Conservation (phyloP, 2,329 filamentous ascomycete species). For the Pseudodiploospora longispora region DNA sequence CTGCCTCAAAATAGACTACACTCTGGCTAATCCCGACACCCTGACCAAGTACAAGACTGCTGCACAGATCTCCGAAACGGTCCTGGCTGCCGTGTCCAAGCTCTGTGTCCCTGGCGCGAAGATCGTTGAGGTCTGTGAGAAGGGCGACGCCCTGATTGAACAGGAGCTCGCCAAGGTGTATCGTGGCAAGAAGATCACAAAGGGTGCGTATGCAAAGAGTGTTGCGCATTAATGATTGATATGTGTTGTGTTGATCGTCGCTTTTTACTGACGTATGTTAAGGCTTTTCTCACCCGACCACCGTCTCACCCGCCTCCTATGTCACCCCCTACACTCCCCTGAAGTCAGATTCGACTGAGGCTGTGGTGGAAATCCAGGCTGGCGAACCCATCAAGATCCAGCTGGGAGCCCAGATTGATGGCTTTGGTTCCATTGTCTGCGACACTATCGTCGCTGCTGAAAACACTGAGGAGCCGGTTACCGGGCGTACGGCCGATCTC, state of each 20-base stretch:
- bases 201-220: conserved; percentile 51
- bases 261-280: conserved; percentile 10
- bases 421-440: conserved; percentile 92
- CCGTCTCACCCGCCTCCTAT: conserved; percentile 86
- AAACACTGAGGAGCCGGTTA: conserved; percentile 55
- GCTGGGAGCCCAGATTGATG: conserved; percentile 97
- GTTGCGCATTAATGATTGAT: background rate
- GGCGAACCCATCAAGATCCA: conserved; percentile 94
- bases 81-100: conserved; percentile 73
- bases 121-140: conserved; percentile 88
- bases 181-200: conserved; percentile 93
- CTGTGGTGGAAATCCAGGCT: conserved; percentile 67
- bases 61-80: conserved; percentile 89
- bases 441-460: conserved; percentile 75
- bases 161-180: conserved; percentile 94
- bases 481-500: conserved; percentile 76
- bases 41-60: conserved; percentile 99
- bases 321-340: conserved; percentile 96
- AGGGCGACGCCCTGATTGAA: conserved; percentile 89
- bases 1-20: conserved; percentile 56
- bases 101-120: conserved; percentile 77
- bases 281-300: conserved; percentile 91
- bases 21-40: conserved; percentile 85
- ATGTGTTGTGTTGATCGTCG: conserved; percentile 1
- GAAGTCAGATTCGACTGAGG: conserved; percentile 77